Percentiles rank a stretch among this genome's conserved stretches.
phyloP scores from a whole-genome alignment of 169 alveolate species.

The Cryptosporidium sp. region DNA sequence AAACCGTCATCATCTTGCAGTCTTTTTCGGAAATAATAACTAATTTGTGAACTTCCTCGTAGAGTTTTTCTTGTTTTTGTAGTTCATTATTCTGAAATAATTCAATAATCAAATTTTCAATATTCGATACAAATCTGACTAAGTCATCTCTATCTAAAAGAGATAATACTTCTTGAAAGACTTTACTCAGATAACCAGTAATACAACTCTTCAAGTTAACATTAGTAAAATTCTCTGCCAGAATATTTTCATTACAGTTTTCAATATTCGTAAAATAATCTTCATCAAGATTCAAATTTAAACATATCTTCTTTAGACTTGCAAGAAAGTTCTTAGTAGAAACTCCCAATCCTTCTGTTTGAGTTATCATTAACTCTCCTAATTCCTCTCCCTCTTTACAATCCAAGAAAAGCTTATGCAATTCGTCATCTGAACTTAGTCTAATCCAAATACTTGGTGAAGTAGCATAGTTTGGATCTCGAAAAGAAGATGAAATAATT shows the following conservation, averaged over 20 bases:
- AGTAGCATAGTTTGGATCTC: neutral
- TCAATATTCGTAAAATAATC: neutral
- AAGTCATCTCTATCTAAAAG: conserved; percentile 7
- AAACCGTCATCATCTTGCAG: neutral
- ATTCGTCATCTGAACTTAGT: conserved; percentile 6
- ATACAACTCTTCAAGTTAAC: neutral
- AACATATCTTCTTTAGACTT: conserved; percentile 2
- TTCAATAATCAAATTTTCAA: conserved; percentile 15
- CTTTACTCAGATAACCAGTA: conserved; percentile 3
- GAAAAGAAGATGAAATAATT: conserved; percentile 22
- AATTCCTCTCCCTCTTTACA: conserved; percentile 2
- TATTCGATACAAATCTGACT: neutral
- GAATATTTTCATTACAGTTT: neutral
- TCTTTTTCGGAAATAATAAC: conserved; percentile 7
- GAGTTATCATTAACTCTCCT: neutral
- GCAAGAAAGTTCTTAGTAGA: neutral
- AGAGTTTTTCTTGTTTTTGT: neutral
- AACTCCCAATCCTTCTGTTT: neutral
- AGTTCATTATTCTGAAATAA: neutral
- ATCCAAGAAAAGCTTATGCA: neutral
- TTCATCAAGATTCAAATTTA: neutral
- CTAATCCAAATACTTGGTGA: conserved; percentile 35
- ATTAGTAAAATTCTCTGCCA: neutral
- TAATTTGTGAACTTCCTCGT: neutral
- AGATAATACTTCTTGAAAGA: conserved; percentile 10